These are phyloP conservation scores for Echites panduratus DNA, from an alignment of 257 asterid species.

Conservation along the genomic window DNA sequence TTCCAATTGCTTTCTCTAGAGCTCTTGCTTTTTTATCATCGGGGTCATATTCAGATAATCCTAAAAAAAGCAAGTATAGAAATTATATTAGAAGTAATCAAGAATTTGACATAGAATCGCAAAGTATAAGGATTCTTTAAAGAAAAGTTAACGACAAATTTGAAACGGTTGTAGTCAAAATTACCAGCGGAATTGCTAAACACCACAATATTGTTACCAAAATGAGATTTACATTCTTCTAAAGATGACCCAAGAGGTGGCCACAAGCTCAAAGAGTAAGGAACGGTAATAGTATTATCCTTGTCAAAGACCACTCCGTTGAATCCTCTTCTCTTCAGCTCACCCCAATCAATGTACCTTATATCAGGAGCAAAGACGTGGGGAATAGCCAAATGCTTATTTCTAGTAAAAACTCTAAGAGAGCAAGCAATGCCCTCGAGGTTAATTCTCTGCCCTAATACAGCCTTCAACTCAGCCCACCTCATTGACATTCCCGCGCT, in stretches of 20 bases:
- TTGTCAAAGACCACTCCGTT: constrained; percentile 91
- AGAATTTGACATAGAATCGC: not conserved
- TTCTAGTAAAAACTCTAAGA: constrained; percentile 53
- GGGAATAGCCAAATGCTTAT: constrained; percentile 66
- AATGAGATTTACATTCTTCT: constrained; percentile 61
- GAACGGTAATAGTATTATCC: constrained; percentile 87
- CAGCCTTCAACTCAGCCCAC: constrained; percentile 78
- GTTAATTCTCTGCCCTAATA: constrained; percentile 86
- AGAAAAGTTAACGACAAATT: constrained; percentile 3
- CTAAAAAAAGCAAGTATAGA: constrained; percentile 22
- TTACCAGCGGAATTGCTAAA: constrained; percentile 95
- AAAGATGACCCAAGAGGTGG: constrained; percentile 61
- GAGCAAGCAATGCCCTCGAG: constrained; percentile 67
- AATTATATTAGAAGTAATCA: constrained; percentile 8
- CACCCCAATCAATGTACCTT: constrained; percentile 72
- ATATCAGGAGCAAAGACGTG: constrained; percentile 75
- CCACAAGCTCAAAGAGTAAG: constrained; percentile 90
- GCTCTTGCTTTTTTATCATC: constrained; percentile 71
- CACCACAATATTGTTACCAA: constrained; percentile 72
- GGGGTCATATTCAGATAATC: constrained; percentile 77
- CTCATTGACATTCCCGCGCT: constrained; percentile 51
- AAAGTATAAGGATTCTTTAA: not conserved
- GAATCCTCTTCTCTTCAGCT: constrained; percentile 77
- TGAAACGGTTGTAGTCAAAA: not conserved
- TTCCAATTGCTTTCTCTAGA: constrained; percentile 78